These are phyloP conservation scores for Xylariaceae sp. DNA, from an alignment of 2,329 filamentous ascomycete genomes.

Conservation along the genomic window DNA sequence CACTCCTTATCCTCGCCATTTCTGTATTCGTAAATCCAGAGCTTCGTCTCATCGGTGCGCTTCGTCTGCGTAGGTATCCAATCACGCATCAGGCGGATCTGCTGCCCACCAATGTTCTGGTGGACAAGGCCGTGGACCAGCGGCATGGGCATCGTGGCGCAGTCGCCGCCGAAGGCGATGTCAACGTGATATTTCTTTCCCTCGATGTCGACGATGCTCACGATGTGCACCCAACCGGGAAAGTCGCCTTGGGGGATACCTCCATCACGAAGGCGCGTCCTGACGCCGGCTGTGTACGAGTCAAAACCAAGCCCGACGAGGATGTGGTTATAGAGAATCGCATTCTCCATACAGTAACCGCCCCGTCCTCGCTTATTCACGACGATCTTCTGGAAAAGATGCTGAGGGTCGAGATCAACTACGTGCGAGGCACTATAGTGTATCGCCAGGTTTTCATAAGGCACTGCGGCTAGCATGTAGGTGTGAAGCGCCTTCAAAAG, in stretches of 20 bases:
- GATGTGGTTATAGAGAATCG: slow-evolving; percentile 59
- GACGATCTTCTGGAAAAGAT: slow-evolving; percentile 57
- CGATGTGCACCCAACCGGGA: slow-evolving; percentile 63
- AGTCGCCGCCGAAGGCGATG: slow-evolving; percentile 69
- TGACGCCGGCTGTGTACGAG: slow-evolving; percentile 62
- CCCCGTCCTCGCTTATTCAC: slow-evolving; percentile 50
- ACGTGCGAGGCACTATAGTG: slow-evolving; percentile 53
- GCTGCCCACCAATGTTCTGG: slow-evolving; percentile 59
- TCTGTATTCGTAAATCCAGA: slow-evolving; percentile 70
- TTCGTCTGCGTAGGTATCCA: slow-evolving; percentile 53
- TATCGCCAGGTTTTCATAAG: slow-evolving; percentile 62
- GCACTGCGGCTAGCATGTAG: slow-evolving; percentile 47
- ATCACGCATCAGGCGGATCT: slow-evolving; percentile 59
- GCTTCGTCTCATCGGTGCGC: slow-evolving; percentile 48
- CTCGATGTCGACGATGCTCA: slow-evolving; percentile 64
- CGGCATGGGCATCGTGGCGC: slow-evolving; percentile 62
- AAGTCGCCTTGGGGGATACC: slow-evolving; percentile 51
- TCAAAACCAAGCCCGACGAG: slow-evolving; percentile 57
- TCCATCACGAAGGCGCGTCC: slow-evolving; percentile 49
- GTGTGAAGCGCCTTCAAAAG: slow-evolving; percentile 28
- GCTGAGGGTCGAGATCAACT: slow-evolving; percentile 52
- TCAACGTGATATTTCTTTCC: slow-evolving; percentile 61
- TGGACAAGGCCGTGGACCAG: slow-evolving; percentile 52
- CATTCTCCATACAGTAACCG: slow-evolving; percentile 67
- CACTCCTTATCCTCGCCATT: slow-evolving; percentile 56